Conservation (phyloP, 768 basidiomycete genomes). For the Gautieria morchelliformis region DNA sequence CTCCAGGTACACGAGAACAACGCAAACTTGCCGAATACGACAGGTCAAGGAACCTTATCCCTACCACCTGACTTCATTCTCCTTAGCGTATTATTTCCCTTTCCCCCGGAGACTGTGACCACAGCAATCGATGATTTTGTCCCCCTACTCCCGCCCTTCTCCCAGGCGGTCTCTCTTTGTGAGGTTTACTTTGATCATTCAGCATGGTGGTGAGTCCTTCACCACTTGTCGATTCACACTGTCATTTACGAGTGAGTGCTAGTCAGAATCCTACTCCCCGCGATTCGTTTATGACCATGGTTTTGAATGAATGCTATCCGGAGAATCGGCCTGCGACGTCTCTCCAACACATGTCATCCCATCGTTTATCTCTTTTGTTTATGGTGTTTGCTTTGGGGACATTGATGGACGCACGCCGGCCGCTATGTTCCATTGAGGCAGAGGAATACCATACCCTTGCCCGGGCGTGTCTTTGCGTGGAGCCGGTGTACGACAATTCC, state of each 20-base stretch:
- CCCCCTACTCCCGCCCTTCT: slow-evolving; percentile 31
- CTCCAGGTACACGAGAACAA: not conserved
- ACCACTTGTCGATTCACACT: not conserved
- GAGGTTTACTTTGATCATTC: slow-evolving; percentile 34
- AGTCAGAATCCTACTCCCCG: slow-evolving; percentile 39
- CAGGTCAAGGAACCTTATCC: slow-evolving; percentile 1
- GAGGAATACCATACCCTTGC: slow-evolving; percentile 64
- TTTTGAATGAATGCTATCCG: slow-evolving; percentile 8
- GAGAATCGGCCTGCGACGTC: not conserved
- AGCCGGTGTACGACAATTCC: slow-evolving; percentile 7
- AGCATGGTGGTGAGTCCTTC: slow-evolving; percentile 37
- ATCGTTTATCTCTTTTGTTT: slow-evolving; percentile 49
- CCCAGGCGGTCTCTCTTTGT: slow-evolving; percentile 30
- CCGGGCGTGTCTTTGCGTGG: slow-evolving; percentile 29
- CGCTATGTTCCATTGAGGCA: slow-evolving; percentile 49
- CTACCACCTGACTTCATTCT: slow-evolving; percentile 5
- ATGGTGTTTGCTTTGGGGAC: slow-evolving; percentile 57
- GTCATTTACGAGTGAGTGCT: too few relatives aligned
- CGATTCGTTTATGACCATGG: slow-evolving; percentile 30
- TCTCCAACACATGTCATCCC: slow-evolving; percentile 22
- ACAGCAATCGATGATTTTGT: slow-evolving; percentile 8
- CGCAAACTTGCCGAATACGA: not conserved
- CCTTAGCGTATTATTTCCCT: slow-evolving; percentile 5
- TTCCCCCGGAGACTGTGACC: slow-evolving; percentile 5
- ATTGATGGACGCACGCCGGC: slow-evolving; percentile 49